These are phyloP conservation scores for Apiospora kogelbergensis DNA, from an alignment of 2,329 filamentous ascomycete genomes.

Conservation along the genomic window DNA sequence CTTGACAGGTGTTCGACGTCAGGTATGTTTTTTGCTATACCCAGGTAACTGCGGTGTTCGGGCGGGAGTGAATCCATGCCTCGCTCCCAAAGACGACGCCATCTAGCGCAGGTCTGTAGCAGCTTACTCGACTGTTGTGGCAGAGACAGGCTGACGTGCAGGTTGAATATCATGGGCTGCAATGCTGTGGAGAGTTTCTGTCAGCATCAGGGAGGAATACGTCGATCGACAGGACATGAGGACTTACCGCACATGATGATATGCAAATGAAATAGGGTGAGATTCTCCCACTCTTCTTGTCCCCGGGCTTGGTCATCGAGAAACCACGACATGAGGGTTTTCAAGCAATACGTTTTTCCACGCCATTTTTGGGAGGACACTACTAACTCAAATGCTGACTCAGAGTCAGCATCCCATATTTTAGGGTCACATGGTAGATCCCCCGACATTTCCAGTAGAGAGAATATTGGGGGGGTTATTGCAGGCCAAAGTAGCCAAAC, in stretches of 20 bases:
- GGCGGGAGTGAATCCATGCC: background rate
- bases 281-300: background rate
- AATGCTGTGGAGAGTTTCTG: background rate
- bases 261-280: background rate
- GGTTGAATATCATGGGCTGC: background rate
- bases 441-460: constrained; percentile 13
- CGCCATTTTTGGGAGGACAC: too few relatives aligned
- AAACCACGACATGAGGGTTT: background rate
- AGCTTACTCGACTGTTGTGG: background rate
- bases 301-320: background rate
- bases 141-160: background rate
- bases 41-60: constrained; percentile 3
- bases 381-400: background rate
- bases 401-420: background rate
- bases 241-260: background rate
- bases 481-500: constrained; percentile 13
- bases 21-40: constrained; percentile 12
- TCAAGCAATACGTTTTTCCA: background rate
- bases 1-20: constrained; percentile 13
- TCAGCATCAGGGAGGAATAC: background rate
- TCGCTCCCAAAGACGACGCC: background rate
- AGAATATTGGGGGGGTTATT: constrained; percentile 11
- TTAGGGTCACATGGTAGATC: constrained; percentile 12
- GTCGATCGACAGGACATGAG: background rate
- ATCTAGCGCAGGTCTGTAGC: background rate